A percentile compares a stretch with the other conserved stretches of the same genome.
phyloP scores from a whole-genome alignment of 1,284 basidiomycete species.

The Cutaneotrichosporon cyanovorans region DNA sequence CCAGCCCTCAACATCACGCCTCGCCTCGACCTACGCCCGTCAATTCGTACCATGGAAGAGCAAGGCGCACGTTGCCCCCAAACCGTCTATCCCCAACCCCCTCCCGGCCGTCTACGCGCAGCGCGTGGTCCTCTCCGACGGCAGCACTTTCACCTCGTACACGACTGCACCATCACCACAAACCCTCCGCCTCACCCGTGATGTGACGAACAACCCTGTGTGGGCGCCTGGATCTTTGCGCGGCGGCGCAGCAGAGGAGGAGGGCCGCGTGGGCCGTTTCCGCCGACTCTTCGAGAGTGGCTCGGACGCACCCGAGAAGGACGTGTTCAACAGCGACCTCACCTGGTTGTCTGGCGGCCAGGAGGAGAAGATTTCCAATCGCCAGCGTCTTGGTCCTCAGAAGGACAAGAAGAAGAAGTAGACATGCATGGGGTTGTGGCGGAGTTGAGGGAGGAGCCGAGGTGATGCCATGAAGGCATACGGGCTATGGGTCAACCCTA shows the following conservation, averaged over 20 bases:
- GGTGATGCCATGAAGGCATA: too few relatives aligned
- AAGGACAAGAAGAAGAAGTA: conserved; percentile 31
- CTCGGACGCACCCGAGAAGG: conserved; percentile 9
- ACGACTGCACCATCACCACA: conserved; percentile 72
- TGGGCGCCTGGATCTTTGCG: conserved; percentile 54
- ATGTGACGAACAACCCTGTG: conserved; percentile 74
- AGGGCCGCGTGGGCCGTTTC: conserved; percentile 71
- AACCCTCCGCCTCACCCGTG: conserved; percentile 62
- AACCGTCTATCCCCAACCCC: conserved; percentile 63
- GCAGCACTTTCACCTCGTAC: conserved; percentile 75
- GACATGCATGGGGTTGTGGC: conserved; percentile 2
- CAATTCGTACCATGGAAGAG: conserved; percentile 24
- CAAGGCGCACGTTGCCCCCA: conserved; percentile 35
- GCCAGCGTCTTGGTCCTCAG: conserved; percentile 19
- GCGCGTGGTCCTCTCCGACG: conserved; percentile 71
- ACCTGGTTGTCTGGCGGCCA: conserved; percentile 45
- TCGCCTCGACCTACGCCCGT: conserved; percentile 18
- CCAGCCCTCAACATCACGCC: conserved; percentile 8
- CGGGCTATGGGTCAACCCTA: too few relatives aligned
- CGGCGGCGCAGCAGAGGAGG: conserved; percentile 59
- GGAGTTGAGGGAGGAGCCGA: too few relatives aligned
- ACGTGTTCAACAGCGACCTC: conserved; percentile 31
- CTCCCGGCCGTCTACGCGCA: conserved; percentile 76
- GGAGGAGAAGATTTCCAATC: conserved; percentile 37
- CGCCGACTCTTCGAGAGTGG: conserved; percentile 58